Evolutionary conservation across 345 rosid species (phyloP), one percentile per base, ranked within the genome.

Genomic region (Cardiospermum halicacabum): DNA sequence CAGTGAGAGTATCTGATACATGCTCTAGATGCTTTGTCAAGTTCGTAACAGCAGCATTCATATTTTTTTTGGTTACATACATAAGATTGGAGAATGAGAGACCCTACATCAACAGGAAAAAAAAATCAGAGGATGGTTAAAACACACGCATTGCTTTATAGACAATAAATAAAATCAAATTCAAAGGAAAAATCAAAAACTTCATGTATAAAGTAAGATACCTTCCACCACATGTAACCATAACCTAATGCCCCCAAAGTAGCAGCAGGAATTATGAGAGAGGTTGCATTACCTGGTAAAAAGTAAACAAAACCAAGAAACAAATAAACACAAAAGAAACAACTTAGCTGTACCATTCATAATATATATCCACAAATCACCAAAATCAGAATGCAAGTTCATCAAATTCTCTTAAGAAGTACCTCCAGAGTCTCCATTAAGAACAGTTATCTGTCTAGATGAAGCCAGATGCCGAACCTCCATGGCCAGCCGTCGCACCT

Each of bases 161-260:
- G 34, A 56, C 34, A 25, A n/a, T 25, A 53, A n/a, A n/a, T n/a
- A n/a, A n/a, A n/a, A n/a, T 5, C 25, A 12, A 55, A 5, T 22
- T 45, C 7, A 7, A 9, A 19, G 60, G 6, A 25, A 62, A 4
- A n/a, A 47, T n/a, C 36, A 3, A 21, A 53, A 48, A 66, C 31
- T 53, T 45, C 19, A 34, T 61, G 11, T n/a, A n/a, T 58, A 18
- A 60, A 59, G 26, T 34, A 53, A n/a, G 31, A 73, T 77, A 94
- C 97, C 96, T 95, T 95, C 92, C 88, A 95, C 96, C 99, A 91
- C 97, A 91, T 89, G 69, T 95, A 95, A 64, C 96, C 97, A 81
- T 95, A 95, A 49, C 99, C 96, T 79, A 95, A 57, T 22, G 87
- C 96, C 64, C 99, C 97, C 71, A 86, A 15, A 18, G 96, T 72